phyloP scores from a whole-genome alignment of 1,284 basidiomycete species.

The Pholiota adiposa region DNA sequence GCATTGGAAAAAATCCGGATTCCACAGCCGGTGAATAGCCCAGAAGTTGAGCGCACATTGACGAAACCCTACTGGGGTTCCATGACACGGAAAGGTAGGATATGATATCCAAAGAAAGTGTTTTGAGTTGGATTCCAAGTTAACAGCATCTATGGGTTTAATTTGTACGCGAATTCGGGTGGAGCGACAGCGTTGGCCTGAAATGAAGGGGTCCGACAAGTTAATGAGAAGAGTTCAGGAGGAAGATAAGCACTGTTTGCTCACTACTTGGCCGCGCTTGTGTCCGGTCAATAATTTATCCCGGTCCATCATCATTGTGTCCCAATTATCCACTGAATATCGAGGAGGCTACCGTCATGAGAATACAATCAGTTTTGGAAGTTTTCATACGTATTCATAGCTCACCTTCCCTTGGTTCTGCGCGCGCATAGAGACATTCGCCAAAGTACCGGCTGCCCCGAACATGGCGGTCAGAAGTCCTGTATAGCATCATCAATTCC shows the following conservation, averaged over 20 bases:
- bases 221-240: not conserved
- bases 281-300: slow-evolving; percentile 91
- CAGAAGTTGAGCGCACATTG: no score
- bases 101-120: not conserved
- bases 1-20: no score
- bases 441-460: slow-evolving; percentile 83
- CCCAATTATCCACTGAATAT: slow-evolving; percentile 87
- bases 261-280: slow-evolving; percentile 81
- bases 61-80: not conserved
- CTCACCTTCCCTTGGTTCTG: slow-evolving; percentile 91
- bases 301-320: slow-evolving; percentile 93
- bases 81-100: not conserved
- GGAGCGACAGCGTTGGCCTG: slow-evolving; percentile 79
- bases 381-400: slow-evolving; percentile 5
- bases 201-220: slow-evolving; percentile 1
- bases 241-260: slow-evolving; percentile 32
- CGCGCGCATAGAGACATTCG: slow-evolving; percentile 75
- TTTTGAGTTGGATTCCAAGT: slow-evolving; percentile 5
- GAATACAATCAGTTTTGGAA: not conserved
- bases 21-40: no score
- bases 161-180: slow-evolving; percentile 76
- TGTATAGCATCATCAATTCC: no score
- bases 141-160: slow-evolving; percentile 58
- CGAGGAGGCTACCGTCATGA: slow-evolving; percentile 69
- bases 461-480: slow-evolving; percentile 90